Evolutionary conservation across 2,329 filamentous ascomycete species (phyloP), one percentile per base, ranked within the genome.

Genomic region (Hypoxylon sp.): DNA sequence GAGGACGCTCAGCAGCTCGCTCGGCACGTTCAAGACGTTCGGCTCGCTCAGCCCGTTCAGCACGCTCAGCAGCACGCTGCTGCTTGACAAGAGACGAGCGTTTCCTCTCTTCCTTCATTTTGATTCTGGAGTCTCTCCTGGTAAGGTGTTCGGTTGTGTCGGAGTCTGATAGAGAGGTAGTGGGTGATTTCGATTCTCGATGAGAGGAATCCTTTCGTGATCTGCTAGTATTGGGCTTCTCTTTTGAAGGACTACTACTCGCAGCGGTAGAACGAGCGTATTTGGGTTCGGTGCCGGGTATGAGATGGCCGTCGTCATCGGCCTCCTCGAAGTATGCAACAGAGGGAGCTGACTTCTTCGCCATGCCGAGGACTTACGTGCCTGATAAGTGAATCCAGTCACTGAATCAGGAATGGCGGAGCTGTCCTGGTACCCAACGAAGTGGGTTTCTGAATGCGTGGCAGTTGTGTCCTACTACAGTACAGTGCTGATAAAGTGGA

Each of bases 161-260:
- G 32, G 75, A 74, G 67, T 75, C 73, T 56, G 41, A 81, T 78
- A 70, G 84, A 80, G 51, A 82, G 81, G 70, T 83, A 66, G 70
- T 74, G 54, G 72, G 77, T 25, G 80, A 78, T 39, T 80, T 78
- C 12, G 81, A 78, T 43, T 78, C 78, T 47, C 77, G 75, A 64
- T 78, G 80, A 54, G 76, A 71, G 59, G 76, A 75, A 43, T 83
- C 73, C 65, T 75, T 81, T 65, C 83, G 81, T 45, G 82, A 78
- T 73, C 81, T 84, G 67, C 84, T 76, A 19, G 82, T 86, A 74
- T 87, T 87, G 72, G 85, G 81, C 30, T 80, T 80, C 71, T 86
- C 81, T 67, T 83, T 85, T 53, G 71, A 74, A 53, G 75, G 73
- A 8, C 83, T 81, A 68, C 81, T 82, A 29, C 56, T 65, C 27